phyloP scores from a whole-genome alignment of 176 grass and related monocot species.

The barley (Hordeum vulgare) region MorexV3_pseudomolecules_assembly NC_058519.1:463450753-463451252 shows the following conservation, averaged over 20 bases:
- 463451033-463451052: constrained; percentile 24
- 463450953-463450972: constrained; percentile 50
- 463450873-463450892: constrained; percentile 6
- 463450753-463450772: not conserved
- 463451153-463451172: constrained; percentile 86
- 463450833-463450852: constrained; percentile 30
- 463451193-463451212: constrained; percentile 46
- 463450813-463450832: constrained; percentile 39
- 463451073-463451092: constrained; percentile 50
- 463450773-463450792: not conserved
- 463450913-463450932: not conserved
- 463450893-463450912: constrained; percentile 25
- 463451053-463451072: constrained; percentile 41
- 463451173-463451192: constrained; percentile 50
- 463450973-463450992: constrained; percentile 31
- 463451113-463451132: constrained; percentile 54
- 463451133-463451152: constrained; percentile 82
- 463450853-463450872: constrained; percentile 19
- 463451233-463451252: constrained; percentile 29
- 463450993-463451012: constrained; percentile 13
- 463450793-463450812: constrained; percentile 16
- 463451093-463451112: constrained; percentile 31
- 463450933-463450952: constrained; percentile 10
- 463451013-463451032: constrained; percentile 35
- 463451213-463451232: constrained; percentile 40